Evolutionary conservation across 164 flowering plant genomes (phyloP).

Genomic region (Brasenia schreberi): DNA sequence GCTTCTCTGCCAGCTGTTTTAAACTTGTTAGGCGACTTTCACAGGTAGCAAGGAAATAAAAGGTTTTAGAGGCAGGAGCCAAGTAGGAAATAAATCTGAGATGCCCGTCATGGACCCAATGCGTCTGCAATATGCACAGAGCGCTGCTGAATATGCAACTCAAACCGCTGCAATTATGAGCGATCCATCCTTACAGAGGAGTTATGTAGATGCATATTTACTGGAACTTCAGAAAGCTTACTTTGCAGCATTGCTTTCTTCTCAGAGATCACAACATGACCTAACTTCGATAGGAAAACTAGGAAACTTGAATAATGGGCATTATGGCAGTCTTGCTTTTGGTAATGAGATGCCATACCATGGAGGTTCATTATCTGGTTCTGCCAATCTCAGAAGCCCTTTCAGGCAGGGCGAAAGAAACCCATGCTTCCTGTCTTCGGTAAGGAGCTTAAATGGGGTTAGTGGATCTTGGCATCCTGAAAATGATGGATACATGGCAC

Average conservation of each 20-base stretch:
- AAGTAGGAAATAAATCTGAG: slow-evolving; percentile 19
- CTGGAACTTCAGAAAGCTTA: slow-evolving; percentile 44
- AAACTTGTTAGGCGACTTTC: slow-evolving; percentile 12
- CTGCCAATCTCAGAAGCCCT: slow-evolving; percentile 27
- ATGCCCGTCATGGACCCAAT: slow-evolving; percentile 28
- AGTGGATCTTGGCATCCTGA: slow-evolving; percentile 33
- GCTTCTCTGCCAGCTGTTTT: slow-evolving; percentile 3
- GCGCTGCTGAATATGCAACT: slow-evolving; percentile 24
- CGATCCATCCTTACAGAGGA: slow-evolving; percentile 23
- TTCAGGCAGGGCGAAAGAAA: slow-evolving; percentile 28
- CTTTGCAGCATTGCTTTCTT: slow-evolving; percentile 40
- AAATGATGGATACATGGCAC: slow-evolving; percentile 29
- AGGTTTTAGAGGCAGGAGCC: slow-evolving; percentile 18
- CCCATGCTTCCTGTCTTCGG: slow-evolving; percentile 25
- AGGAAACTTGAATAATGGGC: slow-evolving; percentile 30
- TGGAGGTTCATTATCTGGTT: slow-evolving; percentile 20
- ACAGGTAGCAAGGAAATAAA: slow-evolving; percentile 15
- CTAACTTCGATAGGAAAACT: slow-evolving; percentile 23
- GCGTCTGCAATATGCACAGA: slow-evolving; percentile 25
- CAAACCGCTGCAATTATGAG: slow-evolving; percentile 13
- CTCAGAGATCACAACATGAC: slow-evolving; percentile 45
- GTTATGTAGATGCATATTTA: slow-evolving; percentile 20
- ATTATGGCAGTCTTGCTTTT: slow-evolving; percentile 27
- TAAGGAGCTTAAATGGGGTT: slow-evolving; percentile 31
- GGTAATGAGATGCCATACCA: slow-evolving; percentile 34